phyloP scores from a whole-genome alignment of 2,329 filamentous ascomycete species.

The Cercospora canescens region DNA sequence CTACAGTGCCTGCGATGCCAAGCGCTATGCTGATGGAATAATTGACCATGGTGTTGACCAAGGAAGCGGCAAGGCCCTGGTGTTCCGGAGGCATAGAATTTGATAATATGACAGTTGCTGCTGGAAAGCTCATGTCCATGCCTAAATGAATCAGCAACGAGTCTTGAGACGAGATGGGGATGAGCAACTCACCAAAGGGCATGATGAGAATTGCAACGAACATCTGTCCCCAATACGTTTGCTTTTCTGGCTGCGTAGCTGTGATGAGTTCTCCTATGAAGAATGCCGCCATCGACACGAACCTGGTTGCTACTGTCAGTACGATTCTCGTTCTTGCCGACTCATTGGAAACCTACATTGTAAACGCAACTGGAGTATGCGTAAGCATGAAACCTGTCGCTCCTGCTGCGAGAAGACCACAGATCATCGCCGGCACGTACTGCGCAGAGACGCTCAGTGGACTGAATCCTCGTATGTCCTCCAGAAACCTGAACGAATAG shows the following conservation, averaged over 20 bases:
- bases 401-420: conserved; percentile 38
- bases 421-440: conserved; percentile 36
- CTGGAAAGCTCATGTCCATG: conserved; percentile 67
- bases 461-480: conserved; percentile 33
- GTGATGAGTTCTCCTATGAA: conserved; percentile 37
- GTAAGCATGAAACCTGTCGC: conserved; percentile 41
- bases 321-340: background rate
- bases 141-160: conserved; percentile 37
- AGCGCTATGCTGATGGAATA: conserved; percentile 66
- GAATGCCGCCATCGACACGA: conserved; percentile 37
- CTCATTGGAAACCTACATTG: conserved; percentile 27
- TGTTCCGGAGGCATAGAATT: conserved; percentile 49
- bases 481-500: conserved; percentile 37
- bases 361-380: conserved; percentile 39
- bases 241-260: conserved; percentile 35
- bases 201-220: conserved; percentile 36
- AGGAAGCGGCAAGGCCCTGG: conserved; percentile 53
- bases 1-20: conserved; percentile 65
- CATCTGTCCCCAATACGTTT: conserved; percentile 41
- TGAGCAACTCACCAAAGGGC: conserved; percentile 21
- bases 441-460: conserved; percentile 38
- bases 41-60: conserved; percentile 66
- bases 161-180: background rate
- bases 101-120: conserved; percentile 61
- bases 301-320: background rate